Conservation (phyloP, 2,329 filamentous ascomycete genomes). For the Microdochium trichocladiopsis region DNA sequence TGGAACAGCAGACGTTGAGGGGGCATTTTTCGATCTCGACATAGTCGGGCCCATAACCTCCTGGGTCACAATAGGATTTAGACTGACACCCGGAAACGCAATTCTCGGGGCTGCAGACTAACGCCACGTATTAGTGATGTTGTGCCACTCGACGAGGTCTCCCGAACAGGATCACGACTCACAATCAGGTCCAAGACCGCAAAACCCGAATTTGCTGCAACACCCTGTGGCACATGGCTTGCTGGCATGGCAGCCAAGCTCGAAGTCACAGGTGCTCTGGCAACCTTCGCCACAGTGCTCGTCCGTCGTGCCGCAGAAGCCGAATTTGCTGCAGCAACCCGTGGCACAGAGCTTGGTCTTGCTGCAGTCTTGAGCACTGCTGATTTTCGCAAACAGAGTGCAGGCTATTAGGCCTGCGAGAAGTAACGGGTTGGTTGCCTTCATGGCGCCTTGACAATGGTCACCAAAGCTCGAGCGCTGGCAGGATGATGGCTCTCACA, state of each 20-base stretch:
- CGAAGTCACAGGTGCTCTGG: background rate
- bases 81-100: conserved; percentile 5
- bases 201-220: conserved; percentile 3
- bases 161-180: conserved; percentile 8
- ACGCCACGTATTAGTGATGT: conserved; percentile 2
- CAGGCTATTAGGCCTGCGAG: background rate
- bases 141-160: too few species aligned
- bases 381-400: background rate
- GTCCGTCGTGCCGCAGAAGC: background rate
- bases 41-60: conserved; percentile 11
- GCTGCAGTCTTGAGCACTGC: background rate
- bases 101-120: background rate
- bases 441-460: background rate
- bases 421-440: background rate
- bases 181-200: conserved; percentile 12
- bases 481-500: too few species aligned
- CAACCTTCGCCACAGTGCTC: background rate
- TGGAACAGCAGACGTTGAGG: conserved; percentile 18
- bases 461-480: background rate
- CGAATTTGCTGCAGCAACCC: background rate
- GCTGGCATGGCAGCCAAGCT: background rate
- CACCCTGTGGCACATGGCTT: conserved; percentile 3
- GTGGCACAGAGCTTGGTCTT: background rate
- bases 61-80: conserved; percentile 13
- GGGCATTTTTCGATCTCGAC: conserved; percentile 10